Evolutionary conservation across 257 asterid species (phyloP).

Genomic region (Capsicum chinense): DNA sequence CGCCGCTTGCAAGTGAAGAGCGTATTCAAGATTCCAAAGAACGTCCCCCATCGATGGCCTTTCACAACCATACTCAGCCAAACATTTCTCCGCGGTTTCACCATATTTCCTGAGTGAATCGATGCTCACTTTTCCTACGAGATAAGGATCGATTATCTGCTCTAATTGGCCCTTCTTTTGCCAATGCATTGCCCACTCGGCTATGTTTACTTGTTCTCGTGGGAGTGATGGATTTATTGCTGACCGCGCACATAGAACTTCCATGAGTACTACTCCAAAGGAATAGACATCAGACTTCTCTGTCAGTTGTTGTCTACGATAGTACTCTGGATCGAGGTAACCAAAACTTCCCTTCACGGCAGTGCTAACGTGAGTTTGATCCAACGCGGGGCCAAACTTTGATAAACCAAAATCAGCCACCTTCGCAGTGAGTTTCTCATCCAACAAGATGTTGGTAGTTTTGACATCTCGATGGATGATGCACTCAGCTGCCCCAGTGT

Average conservation of each 20-base stretch:
- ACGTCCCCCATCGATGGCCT: slow-evolving; percentile 53
- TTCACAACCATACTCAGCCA: slow-evolving; percentile 44
- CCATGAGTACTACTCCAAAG: slow-evolving; percentile 46
- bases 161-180: slow-evolving; percentile 43
- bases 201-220: slow-evolving; percentile 43
- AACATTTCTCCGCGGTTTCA: slow-evolving; percentile 45
- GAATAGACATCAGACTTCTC: slow-evolving; percentile 50
- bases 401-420: slow-evolving; percentile 46
- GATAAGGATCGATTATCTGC: slow-evolving; percentile 41
- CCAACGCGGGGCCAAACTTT: slow-evolving; percentile 40
- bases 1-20: slow-evolving; percentile 43
- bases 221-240: slow-evolving; percentile 44
- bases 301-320: slow-evolving; percentile 41
- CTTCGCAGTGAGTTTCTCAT: slow-evolving; percentile 43
- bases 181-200: slow-evolving; percentile 50
- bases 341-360: slow-evolving; percentile 47
- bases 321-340: slow-evolving; percentile 46
- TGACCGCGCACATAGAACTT: slow-evolving; percentile 44
- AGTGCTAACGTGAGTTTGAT: slow-evolving; percentile 44
- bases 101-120: slow-evolving; percentile 41
- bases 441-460: slow-evolving; percentile 42
- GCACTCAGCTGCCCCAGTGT: slow-evolving; percentile 40
- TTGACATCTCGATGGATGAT: slow-evolving; percentile 47
- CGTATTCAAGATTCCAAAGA: slow-evolving; percentile 45
- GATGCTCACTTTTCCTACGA: slow-evolving; percentile 24